Evolutionary conservation across 345 rosid genomes (phyloP).

Genomic region (Kandelia obovata): DNA sequence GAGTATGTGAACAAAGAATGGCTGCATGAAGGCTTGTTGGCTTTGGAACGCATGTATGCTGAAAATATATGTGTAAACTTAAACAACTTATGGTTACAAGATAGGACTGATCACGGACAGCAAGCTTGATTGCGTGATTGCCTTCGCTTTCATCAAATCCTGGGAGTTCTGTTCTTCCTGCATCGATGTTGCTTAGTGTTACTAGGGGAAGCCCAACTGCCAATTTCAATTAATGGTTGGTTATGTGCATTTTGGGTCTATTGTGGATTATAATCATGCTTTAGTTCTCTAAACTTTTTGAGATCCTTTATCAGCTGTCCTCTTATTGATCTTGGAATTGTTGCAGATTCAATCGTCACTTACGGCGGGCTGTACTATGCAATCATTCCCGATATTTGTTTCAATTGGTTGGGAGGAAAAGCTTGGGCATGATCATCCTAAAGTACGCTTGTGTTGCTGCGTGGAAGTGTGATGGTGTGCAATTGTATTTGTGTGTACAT

Average conservation of each 20-base stretch:
- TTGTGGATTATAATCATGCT: constrained; percentile 1
- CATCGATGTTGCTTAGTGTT: too few relatives aligned
- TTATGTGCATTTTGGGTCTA: background rate
- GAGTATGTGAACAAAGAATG: too few relatives aligned
- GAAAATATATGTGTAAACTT: too few relatives aligned
- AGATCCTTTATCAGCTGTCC: constrained; percentile 4
- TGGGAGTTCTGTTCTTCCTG: too few relatives aligned
- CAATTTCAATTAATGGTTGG: too few relatives aligned
- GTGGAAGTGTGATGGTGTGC: background rate
- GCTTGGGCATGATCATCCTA: background rate
- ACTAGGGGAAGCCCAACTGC: too few relatives aligned
- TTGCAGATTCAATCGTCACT: background rate
- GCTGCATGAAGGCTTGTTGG: too few relatives aligned
- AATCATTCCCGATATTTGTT: background rate
- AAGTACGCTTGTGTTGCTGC: constrained; percentile 4
- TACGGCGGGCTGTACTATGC: background rate
- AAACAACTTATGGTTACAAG: too few relatives aligned
- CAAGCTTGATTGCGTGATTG: too few relatives aligned
- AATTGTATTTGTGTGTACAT: background rate
- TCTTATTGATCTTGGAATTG: constrained; percentile 1
- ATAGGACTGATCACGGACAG: too few relatives aligned
- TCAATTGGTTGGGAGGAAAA: constrained; percentile 8
- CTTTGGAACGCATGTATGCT: too few relatives aligned
- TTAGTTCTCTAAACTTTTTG: constrained; percentile 2
- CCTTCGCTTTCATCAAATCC: too few relatives aligned